phyloP scores from a whole-genome alignment of 2,329 filamentous ascomycete genomes.

The Calonectria montana region DNA sequence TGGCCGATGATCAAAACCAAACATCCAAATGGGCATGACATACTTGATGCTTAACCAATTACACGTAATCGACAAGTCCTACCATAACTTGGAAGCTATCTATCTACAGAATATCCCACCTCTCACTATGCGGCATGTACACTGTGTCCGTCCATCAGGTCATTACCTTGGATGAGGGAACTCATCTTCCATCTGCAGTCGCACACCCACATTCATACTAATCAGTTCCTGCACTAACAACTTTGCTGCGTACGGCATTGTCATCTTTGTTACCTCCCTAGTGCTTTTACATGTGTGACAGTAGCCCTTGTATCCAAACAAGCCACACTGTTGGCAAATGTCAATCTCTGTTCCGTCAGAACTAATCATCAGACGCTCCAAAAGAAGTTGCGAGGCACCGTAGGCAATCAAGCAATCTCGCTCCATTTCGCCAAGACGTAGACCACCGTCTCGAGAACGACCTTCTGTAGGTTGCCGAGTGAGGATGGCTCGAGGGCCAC shows the following conservation, averaged over 20 bases:
- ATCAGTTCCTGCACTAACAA: constrained; percentile 94
- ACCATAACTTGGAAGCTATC: not conserved
- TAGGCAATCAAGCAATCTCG: constrained; percentile 98
- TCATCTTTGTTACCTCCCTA: constrained; percentile 88
- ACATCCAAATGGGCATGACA: not conserved
- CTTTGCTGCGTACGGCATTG: constrained; percentile 97
- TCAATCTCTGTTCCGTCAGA: constrained; percentile 93
- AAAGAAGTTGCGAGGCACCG: constrained; percentile 88
- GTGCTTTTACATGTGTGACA: constrained; percentile 93
- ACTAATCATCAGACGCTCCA: constrained; percentile 94
- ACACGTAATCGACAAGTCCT: constrained; percentile 6
- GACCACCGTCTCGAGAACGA: constrained; percentile 89
- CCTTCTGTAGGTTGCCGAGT: constrained; percentile 97
- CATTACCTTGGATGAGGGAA: constrained; percentile 75
- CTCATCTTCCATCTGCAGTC: constrained; percentile 91
- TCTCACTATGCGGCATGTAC: not conserved
- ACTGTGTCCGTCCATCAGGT: constrained; percentile 7
- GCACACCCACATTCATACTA: constrained; percentile 98
- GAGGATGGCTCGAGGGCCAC: constrained; percentile 89
- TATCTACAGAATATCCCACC: constrained; percentile 2
- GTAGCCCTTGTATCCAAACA: constrained; percentile 96
- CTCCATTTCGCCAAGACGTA: constrained; percentile 98
- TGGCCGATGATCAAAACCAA: not conserved
- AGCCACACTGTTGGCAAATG: constrained; percentile 91
- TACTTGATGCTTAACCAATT: not conserved